Evolutionary conservation across 2,329 filamentous ascomycete genomes (phyloP), one percentile per base, ranked within the genome.

Genomic region (Aspergillus jensenii): DNA sequence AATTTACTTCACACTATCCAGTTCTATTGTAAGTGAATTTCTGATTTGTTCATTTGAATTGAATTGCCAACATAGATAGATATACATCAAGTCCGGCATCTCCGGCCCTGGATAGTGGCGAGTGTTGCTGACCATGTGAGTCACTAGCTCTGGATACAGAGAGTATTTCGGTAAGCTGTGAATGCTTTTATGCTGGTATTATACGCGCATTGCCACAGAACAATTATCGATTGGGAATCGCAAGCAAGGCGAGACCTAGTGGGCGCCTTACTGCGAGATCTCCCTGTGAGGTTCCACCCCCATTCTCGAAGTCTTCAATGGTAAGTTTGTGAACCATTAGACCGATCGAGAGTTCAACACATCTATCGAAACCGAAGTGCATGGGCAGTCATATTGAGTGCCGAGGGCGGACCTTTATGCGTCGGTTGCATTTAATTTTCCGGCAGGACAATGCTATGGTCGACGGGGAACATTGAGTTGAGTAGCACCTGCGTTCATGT

Each of bases 401-500:
- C 12, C 43, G 43, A 15, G 12, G 25, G 43, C 7, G 9, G 17
- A 40, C 21, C 35, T 40, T 21, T 11, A 37, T 51, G 31, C 31
- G 17, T 15, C n/a, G 33, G 19, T 23, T 37, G 46, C 7, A 23
- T 51, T 17, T 19, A 19, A 17, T 17, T 11, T 40, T 17, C 14
- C 14, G 19, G 33, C 14, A 23, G 14, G n/a, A 23, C 45, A 14
- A 41, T 31, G 43, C 17, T 19, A 35, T 45, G 41, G 31, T 25
- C 43, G 52, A 41, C 11, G 19, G 14, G 19, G 27, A 11, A 23
- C 27, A 48, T 55, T 6, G 12, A 7, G 23, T 12, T 23, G 15
- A 31, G 4, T 51, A 47, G 21, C 15, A 25, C 17, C 23, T 7
- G n/a, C 8, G 3, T 11, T 65, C 62, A 69, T 62, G 67, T 64